Percentiles rank a stretch among this genome's conserved stretches.
Evolutionary conservation across 495 filamentous ascomycete species (phyloP).

Genomic region (Arthonia radiata): DNA sequence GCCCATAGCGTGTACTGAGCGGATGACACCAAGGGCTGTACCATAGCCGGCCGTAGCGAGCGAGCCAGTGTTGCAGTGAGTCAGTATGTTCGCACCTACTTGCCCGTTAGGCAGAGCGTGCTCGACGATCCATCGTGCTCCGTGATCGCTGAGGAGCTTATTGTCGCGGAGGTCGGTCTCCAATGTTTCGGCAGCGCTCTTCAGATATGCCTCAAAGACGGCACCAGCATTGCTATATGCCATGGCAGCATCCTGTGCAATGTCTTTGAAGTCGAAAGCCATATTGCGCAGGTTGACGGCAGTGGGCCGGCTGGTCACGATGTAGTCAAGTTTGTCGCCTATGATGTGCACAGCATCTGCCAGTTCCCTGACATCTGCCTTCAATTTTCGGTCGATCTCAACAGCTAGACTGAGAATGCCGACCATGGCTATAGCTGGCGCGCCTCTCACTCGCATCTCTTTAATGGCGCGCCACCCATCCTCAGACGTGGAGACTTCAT

Average conservation of each 20-base stretch:
- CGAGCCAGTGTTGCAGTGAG: conserved; percentile 94
- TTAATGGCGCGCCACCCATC: conserved; percentile 86
- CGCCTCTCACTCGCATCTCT: conserved; percentile 79
- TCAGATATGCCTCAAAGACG: conserved; percentile 41
- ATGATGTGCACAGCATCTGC: conserved; percentile 41
- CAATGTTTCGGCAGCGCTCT: conserved; percentile 64
- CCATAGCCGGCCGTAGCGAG: conserved; percentile 92
- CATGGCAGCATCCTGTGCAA: conserved; percentile 18
- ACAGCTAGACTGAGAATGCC: conserved; percentile 70
- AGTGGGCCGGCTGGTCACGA: conserved; percentile 69
- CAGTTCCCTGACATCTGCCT: conserved; percentile 4
- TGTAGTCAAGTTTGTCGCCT: conserved; percentile 48
- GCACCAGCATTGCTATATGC: conserved; percentile 11
- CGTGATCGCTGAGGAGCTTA: conserved; percentile 53
- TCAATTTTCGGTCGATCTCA: conserved; percentile 24
- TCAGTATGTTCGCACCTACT: conserved; percentile 44
- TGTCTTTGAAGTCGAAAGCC: conserved; percentile 44
- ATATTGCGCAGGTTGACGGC: conserved; percentile 89
- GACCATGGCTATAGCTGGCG: conserved; percentile 92
- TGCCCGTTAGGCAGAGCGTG: conserved; percentile 15
- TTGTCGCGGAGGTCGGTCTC: conserved; percentile 74
- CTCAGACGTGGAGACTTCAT: conserved; percentile 42
- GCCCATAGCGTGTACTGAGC: conserved; percentile 41
- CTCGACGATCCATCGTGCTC: conserved; percentile 55
- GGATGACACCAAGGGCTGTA: conserved; percentile 82